Base-by-base conservation (phyloP, 2,329 filamentous ascomycete species). In the Alternaria longipes region DNA sequence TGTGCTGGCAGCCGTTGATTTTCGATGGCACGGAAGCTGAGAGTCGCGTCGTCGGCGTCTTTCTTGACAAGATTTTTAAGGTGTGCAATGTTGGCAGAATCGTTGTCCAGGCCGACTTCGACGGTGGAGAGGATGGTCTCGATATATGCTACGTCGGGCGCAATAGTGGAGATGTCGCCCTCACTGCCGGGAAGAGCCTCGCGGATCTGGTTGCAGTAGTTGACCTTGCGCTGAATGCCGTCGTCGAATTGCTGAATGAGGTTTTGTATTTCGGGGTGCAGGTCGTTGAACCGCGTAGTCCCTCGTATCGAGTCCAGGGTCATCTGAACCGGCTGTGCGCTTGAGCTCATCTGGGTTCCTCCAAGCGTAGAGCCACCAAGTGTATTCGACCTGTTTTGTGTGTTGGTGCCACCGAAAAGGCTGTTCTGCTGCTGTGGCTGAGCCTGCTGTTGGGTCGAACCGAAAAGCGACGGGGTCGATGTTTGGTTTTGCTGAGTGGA, bases 241-340 rank as follows among this genome's bases (percentile, higher is more conserved):
- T 87, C 86, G 79, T 99, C 94, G 65, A 97, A 88, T 9, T 84
- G 81, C 64, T 92, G 88, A 63, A 99, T 91, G 67, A 92, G 83
- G 64, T 89, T 87, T 74, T 97, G 93, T 16, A 97, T 83, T 30
- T 92, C 88, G 67, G 94, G 91, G 62, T 91, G 88, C 28, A 97
- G 89, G 78, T 97, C 94, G 75, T 93, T 92, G 82, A 95, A 97
- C 63, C 95, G 92, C 4, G 93, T 97, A 0, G 94, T 97, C 16
- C 91, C 90, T 54, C 93, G 89, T 62, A 98, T 84, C 74, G 91
- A 92, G 69, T 87, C 87, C 18, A 74, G 70, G 3, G 69, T 69
- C 47, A 71, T 68, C 56, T 78, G 71, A 14, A 76, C 67, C n/a
- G 69, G 66, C 50, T 74, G 72, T 38, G 74, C 63, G 49, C 40